phyloP scores from a whole-genome alignment of 805 yeast genomes.

The Candida gorgasii region DNA sequence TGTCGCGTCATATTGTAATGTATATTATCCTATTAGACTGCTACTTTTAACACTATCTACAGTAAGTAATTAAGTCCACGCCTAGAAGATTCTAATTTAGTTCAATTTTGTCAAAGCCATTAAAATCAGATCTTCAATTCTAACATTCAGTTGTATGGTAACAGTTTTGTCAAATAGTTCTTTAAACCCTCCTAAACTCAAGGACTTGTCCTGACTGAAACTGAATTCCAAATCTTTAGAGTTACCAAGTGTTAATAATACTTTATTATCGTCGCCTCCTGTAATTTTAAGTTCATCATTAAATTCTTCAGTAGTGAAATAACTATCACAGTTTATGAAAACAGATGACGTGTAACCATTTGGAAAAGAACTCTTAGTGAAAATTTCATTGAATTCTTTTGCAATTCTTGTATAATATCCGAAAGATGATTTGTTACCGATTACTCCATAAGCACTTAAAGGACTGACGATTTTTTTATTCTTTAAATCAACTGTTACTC shows the following conservation, averaged over 20 bases:
- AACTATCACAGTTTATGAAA: slow-evolving; percentile 69
- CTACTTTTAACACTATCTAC: too few relatives aligned
- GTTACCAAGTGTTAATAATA: slow-evolving; percentile 63
- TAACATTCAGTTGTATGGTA: slow-evolving; percentile 52
- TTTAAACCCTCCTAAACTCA: slow-evolving; percentile 52
- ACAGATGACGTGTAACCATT: slow-evolving; percentile 69
- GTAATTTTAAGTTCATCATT: neutral
- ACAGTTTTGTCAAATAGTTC: slow-evolving; percentile 71
- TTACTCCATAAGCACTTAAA: slow-evolving; percentile 62
- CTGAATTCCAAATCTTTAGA: slow-evolving; percentile 56
- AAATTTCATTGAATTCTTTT: slow-evolving; percentile 57
- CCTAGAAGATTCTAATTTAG: too few relatives aligned
- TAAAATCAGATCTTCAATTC: slow-evolving; percentile 71
- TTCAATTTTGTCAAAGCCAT: slow-evolving; percentile 49
- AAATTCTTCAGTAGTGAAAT: slow-evolving; percentile 29
- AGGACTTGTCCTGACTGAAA: slow-evolving; percentile 53
- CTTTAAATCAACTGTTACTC: slow-evolving; percentile 76
- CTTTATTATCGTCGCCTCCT: slow-evolving; percentile 21
- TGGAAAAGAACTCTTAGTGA: slow-evolving; percentile 65
- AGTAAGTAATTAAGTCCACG: too few relatives aligned
- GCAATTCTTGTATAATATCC: slow-evolving; percentile 79
- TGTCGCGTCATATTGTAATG: too few relatives aligned
- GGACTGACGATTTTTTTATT: slow-evolving; percentile 69
- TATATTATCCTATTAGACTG: too few relatives aligned
- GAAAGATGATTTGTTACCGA: slow-evolving; percentile 60